Base-by-base conservation (phyloP, 164 flowering plant species). In the Sextonia rubra region DNA sequence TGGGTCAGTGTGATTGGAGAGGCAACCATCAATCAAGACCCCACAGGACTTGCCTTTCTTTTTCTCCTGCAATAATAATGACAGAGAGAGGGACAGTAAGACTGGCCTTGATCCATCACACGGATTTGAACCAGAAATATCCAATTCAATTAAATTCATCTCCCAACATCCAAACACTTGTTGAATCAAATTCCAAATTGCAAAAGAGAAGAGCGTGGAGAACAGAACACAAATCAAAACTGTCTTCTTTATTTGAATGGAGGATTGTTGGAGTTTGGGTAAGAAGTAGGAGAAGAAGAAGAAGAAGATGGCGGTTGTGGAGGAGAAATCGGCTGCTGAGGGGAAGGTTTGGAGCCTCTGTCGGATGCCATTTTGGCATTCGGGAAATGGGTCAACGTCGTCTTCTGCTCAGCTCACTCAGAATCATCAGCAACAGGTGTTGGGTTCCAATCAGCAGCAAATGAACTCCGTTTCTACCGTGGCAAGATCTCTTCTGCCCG, bases 401-500 rank as follows among this genome's bases (percentile, higher is more conserved):
- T 44, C 69, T 20, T 64, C 67, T 5, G 7, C 14, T 29, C 30
- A 20, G 27, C 70, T 73, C 17, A 71, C 47, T 11, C 78, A 55
- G 49, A 65, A 73, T 32, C 71, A 66, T 63, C 70, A 75, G 25
- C 76, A 74, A 14, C 75, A 77, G 14, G 73, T 60, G 12, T 77
- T 69, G 3, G 71, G 74, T 8, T 30, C 78, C n/a, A 58, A 48
- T 71, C 30, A 68, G 55, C 60, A 84, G 44, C 55, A 52, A 15
- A 3, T 20, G n/a, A 52, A 52, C 58, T 18, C 91, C 12, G 94
- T 92, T 25, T 83, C 94, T 8, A 87, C 89, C 24, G 91, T 90
- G 23, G 98, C 97, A 0, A 85, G 88, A 76, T 94, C 96, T 64
- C 60, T 94, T 27, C 85, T 94, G 44, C 97, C 94, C 0, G 77